These are phyloP conservation scores for Aspergillus aculeatus DNA, from an alignment of 2,329 filamentous ascomycete species.

Conservation along the genomic window DNA sequence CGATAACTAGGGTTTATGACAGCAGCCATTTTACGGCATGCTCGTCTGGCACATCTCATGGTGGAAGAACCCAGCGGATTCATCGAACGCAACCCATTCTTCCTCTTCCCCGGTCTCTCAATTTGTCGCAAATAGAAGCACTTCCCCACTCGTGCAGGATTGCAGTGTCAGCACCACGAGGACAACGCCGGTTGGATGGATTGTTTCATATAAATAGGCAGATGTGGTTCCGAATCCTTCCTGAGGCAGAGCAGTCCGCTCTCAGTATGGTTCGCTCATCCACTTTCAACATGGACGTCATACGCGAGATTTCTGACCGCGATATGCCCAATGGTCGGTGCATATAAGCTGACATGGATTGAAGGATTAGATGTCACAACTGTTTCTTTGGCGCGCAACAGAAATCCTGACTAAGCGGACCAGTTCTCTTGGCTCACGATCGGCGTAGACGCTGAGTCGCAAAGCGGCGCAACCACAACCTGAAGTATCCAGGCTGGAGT, in stretches of 20 bases:
- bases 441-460: no score
- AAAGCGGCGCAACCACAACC: no score
- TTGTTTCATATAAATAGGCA: neutral
- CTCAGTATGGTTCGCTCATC: neutral
- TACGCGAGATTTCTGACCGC: neutral
- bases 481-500: neutral
- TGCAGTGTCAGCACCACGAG: neutral
- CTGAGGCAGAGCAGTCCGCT: neutral
- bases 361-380: no score
- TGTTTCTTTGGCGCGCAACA: no score
- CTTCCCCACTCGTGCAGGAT: neutral
- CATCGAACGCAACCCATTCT: neutral
- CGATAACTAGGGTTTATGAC: neutral
- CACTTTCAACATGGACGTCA: neutral
- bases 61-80: neutral
- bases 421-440: no score
- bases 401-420: no score
- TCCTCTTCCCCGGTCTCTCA: neutral
- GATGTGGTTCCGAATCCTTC: neutral
- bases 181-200: neutral
- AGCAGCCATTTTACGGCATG: neutral
- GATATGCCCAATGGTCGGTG: no score
- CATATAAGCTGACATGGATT: no score
- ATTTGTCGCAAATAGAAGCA: neutral
- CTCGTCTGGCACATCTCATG: no score